Conservation (phyloP, 345 rosid species). For the Aquilaria malaccensis region DNA sequence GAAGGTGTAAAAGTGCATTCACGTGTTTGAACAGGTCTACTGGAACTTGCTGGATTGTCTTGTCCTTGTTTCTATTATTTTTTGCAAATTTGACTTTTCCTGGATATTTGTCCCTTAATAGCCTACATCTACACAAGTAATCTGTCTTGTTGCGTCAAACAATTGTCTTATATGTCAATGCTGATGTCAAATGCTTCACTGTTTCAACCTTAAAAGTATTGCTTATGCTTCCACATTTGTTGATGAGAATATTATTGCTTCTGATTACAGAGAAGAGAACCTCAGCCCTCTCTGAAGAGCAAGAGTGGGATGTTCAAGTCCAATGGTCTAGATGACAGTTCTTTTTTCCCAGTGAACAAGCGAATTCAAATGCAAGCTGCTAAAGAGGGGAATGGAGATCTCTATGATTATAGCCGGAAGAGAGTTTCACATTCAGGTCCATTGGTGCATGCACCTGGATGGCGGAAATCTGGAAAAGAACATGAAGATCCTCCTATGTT, state of each 20-base stretch:
- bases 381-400: conserved; percentile 35
- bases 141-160: no score
- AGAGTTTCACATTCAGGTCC: conserved; percentile 61
- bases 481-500: conserved; percentile 17
- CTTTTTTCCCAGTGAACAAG: conserved; percentile 32
- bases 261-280: conserved; percentile 31
- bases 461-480: conserved; percentile 30
- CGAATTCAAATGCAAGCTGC: conserved; percentile 25
- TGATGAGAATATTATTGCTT: background rate
- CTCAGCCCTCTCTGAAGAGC: conserved; percentile 20
- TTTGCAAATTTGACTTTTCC: no score
- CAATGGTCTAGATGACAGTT: conserved; percentile 25
- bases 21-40: no score
- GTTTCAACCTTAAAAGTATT: background rate
- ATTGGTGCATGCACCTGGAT: conserved; percentile 28
- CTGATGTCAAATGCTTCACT: background rate
- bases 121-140: no score
- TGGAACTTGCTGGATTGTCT: no score
- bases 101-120: no score
- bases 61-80: no score
- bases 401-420: conserved; percentile 21
- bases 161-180: no score
- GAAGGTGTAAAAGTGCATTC: no score
- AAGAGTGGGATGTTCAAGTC: conserved; percentile 26
- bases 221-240: no score